Conservation (phyloP, 1,139 yeast species). For the Protomyces gravidus region DNA sequence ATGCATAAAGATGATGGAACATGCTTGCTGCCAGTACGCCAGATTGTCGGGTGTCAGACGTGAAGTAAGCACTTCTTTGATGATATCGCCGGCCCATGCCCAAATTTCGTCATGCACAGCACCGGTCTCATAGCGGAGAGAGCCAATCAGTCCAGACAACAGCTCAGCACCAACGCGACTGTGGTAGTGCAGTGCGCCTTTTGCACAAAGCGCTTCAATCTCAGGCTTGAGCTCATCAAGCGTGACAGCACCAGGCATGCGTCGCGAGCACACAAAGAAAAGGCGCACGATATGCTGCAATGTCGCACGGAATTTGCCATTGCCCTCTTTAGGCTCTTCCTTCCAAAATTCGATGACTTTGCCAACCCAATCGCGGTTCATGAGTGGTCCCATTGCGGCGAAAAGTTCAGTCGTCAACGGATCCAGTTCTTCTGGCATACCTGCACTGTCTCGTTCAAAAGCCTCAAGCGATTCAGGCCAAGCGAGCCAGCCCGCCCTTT, state of each 20-base stretch:
- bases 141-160: conserved; percentile 39
- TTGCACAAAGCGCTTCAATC: conserved; percentile 24
- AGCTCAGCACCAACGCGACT: conserved; percentile 45
- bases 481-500: conserved; percentile 66
- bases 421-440: conserved; percentile 42
- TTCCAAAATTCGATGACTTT: conserved; percentile 49
- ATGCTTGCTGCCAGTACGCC: conserved; percentile 70
- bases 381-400: conserved; percentile 45
- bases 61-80: conserved; percentile 51
- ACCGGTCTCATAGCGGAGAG: conserved; percentile 35
- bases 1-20: conserved; percentile 48
- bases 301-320: conserved; percentile 37
- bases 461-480: conserved; percentile 65
- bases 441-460: conserved; percentile 40
- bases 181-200: conserved; percentile 34
- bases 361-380: conserved; percentile 59
- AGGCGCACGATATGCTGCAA: conserved; percentile 32
- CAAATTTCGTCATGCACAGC: conserved; percentile 37
- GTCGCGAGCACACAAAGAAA: conserved; percentile 21
- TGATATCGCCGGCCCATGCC: conserved; percentile 51
- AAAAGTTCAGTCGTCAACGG: conserved; percentile 47
- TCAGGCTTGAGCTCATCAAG: conserved; percentile 25
- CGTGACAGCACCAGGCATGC: conserved; percentile 26
- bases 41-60: conserved; percentile 74
- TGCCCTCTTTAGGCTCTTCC: conserved; percentile 42